phyloP scores from a whole-genome alignment of 345 rosid species.

The Eutrema heterophyllum region DNA sequence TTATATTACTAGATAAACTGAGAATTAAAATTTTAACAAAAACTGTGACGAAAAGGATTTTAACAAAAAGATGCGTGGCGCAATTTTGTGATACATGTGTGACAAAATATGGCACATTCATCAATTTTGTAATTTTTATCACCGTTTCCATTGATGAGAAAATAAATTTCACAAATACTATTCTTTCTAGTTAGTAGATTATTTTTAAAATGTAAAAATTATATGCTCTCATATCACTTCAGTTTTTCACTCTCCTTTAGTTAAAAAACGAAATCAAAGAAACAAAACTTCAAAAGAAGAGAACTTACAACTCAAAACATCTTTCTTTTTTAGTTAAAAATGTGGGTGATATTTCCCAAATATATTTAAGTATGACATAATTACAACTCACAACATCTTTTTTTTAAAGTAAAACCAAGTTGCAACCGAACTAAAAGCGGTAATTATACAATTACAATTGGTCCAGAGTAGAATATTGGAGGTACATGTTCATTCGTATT shows the following conservation, averaged over 20 bases:
- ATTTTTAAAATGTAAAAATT: not conserved
- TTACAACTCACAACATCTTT: conserved; percentile 7
- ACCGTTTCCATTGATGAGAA: not conserved
- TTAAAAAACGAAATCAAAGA: not conserved
- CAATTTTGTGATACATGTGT: no score
- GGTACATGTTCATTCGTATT: conserved; percentile 20
- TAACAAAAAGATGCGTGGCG: no score
- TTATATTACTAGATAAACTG: not conserved
- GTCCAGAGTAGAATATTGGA: conserved; percentile 9
- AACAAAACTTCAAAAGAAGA: conserved; percentile 8
- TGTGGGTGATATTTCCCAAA: not conserved
- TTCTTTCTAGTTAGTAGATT: not conserved
- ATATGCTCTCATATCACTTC: no score
- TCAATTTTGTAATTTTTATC: not conserved
- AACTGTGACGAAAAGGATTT: no score
- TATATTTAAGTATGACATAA: not conserved
- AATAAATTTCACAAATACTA: no score
- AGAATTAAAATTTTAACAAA: not conserved
- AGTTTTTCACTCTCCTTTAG: not conserved
- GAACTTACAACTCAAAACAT: not conserved
- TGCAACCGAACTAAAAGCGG: conserved; percentile 4
- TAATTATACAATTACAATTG: conserved; percentile 16
- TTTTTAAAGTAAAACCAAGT: not conserved
- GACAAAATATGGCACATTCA: not conserved
- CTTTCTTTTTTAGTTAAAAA: no score